phyloP scores from a whole-genome alignment of 305 asterid genomes.

The Rubia tinctorum region DNA sequence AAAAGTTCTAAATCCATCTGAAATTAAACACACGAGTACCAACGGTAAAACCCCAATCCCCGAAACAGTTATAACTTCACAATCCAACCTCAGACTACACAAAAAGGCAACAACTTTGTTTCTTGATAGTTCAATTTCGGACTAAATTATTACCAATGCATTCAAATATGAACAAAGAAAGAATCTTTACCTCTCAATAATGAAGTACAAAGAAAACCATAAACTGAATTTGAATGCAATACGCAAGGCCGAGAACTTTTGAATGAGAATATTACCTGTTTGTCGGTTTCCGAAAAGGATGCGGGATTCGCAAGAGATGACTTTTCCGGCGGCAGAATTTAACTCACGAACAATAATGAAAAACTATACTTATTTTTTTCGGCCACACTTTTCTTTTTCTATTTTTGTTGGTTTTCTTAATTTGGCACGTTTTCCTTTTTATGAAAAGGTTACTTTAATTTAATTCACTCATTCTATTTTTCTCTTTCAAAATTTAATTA shows the following conservation, averaged over 20 bases:
- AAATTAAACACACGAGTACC: too few relatives aligned
- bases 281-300: background rate
- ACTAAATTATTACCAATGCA: background rate
- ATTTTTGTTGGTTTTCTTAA: too few relatives aligned
- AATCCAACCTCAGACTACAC: background rate
- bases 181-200: background rate
- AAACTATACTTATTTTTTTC: background rate
- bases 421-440: too few relatives aligned
- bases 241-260: background rate
- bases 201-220: background rate
- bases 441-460: too few relatives aligned
- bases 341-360: background rate
- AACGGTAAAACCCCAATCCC: background rate
- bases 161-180: background rate
- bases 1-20: background rate
- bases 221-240: background rate
- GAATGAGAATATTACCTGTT: background rate
- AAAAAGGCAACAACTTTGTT: background rate
- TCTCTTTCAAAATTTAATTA: too few relatives aligned
- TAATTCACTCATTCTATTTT: too few relatives aligned
- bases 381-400: too few relatives aligned
- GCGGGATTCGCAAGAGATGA: background rate
- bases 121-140: background rate
- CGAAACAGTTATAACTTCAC: background rate
- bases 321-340: background rate